Evolutionary conservation across 2,329 filamentous ascomycete genomes (phyloP).

Genomic region (Penicillium rolfsii): DNA sequence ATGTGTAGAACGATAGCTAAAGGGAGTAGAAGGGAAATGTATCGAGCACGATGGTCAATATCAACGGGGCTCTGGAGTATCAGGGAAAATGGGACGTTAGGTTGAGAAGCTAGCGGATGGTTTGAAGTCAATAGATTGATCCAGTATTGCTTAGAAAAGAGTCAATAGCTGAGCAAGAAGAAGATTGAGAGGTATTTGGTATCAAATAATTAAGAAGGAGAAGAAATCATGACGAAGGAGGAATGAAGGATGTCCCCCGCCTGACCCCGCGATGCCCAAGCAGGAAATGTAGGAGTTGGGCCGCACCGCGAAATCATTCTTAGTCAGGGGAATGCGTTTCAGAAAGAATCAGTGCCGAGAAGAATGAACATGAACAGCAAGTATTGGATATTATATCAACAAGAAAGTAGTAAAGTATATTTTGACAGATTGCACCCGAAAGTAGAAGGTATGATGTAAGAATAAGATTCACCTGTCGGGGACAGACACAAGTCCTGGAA

Average conservation of each 20-base stretch:
- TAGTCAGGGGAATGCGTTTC: neutral
- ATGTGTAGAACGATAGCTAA: neutral
- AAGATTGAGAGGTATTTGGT: neutral
- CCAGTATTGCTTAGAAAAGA: neutral
- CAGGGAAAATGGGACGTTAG: neutral
- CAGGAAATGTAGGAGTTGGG: conserved; percentile 28
- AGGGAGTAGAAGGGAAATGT: neutral
- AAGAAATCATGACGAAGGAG: neutral
- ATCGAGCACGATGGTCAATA: neutral
- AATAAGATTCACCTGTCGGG: neutral
- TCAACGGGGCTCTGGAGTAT: neutral
- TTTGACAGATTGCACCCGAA: neutral
- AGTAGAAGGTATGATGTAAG: conserved; percentile 1
- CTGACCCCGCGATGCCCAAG: conserved; percentile 14
- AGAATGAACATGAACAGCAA: neutral
- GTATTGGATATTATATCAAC: neutral
- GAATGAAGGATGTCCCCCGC: conserved; percentile 2
- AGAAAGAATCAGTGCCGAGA: neutral
- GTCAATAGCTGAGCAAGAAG: neutral
- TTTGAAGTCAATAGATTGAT: neutral
- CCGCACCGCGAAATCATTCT: conserved; percentile 16
- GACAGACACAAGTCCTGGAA: neutral
- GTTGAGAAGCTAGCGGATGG: neutral
- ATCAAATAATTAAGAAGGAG: neutral
- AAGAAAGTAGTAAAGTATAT: neutral